Evolutionary conservation across 768 basidiomycete species (phyloP), one percentile per base, ranked within the genome.

Genomic region (Termitomyces sp.): DNA sequence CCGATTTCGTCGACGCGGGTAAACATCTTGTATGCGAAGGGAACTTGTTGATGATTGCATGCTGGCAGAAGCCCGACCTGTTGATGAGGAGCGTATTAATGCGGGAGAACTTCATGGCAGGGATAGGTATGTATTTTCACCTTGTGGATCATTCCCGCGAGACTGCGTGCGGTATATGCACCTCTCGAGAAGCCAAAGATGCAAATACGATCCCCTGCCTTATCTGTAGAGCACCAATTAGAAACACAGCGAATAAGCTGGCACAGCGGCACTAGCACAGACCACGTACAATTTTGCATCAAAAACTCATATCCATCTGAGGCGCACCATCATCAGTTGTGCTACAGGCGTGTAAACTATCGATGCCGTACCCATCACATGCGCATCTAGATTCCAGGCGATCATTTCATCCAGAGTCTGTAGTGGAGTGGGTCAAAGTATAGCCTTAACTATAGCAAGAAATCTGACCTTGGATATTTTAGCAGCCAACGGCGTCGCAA

Each of bases 101-200:
- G 82, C 81, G 70, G 82, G 77, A 14, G 83, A 69, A 37, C 20
- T 20, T 20, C 20, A 20, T 15, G 34, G 57, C 9, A 38, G 11
- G 34, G 4, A 34, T 5, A 34, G 34, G 5, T 8, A 25, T 25
- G 14, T 56, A 37, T 3, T n/a, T 34, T 1, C 14, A 83, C 82
- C 67, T 86, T 84, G 68, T 87, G 81, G 3, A 88, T 64, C 85
- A 85, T 86, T 5, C 82, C 83, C 1, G 83, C 83, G 8, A 83
- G 73, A 57, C 78, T 73, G 45, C 77, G 73, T 2, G 84, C 83
- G 1, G 83, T 83, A 68, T 83, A 85, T 15, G 83, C 81, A 12
- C 86, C 85, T 37, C 86, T 74, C n/a, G 84, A 85, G 69, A 88
- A 88, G 1, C 86, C 86, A 64, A 86, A 86, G 57, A 88, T 80